Evolutionary conservation across 495 filamentous ascomycete genomes (phyloP).

Genomic region (Neurospora sp.): DNA sequence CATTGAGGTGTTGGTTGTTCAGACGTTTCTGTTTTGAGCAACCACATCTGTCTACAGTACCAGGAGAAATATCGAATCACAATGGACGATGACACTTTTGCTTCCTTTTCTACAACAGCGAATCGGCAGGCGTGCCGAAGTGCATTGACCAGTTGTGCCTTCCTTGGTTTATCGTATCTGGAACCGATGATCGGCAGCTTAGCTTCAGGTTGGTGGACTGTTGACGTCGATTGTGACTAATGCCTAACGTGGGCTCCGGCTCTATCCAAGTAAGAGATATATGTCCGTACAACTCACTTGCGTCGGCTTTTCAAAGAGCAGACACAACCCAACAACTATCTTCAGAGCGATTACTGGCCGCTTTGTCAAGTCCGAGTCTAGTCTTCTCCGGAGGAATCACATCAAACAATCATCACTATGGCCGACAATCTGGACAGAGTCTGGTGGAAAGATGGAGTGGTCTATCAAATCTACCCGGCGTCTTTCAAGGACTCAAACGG

Average conservation of each 20-base stretch:
- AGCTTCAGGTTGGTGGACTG: not conserved
- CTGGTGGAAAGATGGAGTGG: conserved; percentile 35
- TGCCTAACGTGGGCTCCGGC: not conserved
- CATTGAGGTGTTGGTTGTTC: not conserved
- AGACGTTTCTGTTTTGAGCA: not conserved
- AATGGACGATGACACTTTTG: not conserved
- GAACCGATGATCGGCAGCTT: not conserved
- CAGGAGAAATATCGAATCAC: not conserved
- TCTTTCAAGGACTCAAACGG: conserved; percentile 59
- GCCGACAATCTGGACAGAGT: not conserved
- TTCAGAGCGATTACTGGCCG: not conserved
- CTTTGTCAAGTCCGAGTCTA: not conserved
- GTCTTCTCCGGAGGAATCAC: not conserved
- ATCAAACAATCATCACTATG: not conserved
- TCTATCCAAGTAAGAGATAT: not conserved
- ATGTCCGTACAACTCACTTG: not conserved
- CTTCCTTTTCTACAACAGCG: not conserved
- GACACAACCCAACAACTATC: not conserved
- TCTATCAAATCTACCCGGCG: conserved; percentile 66
- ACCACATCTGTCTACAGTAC: not conserved
- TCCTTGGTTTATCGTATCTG: not conserved
- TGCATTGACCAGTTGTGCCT: not conserved
- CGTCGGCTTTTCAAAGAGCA: not conserved
- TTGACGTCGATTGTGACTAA: not conserved
- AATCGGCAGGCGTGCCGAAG: not conserved